Base-by-base conservation (phyloP, 179 eudicot species). In the Corrigiola litoralis region DNA sequence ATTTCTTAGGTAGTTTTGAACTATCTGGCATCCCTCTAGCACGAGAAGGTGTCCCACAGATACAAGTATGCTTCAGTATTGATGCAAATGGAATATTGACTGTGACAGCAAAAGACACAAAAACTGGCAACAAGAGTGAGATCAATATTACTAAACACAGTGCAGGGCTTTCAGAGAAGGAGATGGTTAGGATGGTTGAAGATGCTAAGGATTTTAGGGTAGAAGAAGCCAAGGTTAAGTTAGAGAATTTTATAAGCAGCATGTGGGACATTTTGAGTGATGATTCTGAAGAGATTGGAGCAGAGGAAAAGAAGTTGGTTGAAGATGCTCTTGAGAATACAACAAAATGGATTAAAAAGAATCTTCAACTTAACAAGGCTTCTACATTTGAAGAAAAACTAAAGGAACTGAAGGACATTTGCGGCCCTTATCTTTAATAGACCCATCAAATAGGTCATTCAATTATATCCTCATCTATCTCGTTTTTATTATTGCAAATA, bases 81-180 rank as follows among this genome's bases (percentile, higher is more conserved):
- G 76, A 76, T 48, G 69, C 61, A 17, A 54, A 76, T 11, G 80
- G 80, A 12, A 72, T 77, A 16, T 20, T 77, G 75, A 77, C 60
- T 7, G 78, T 73, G 33, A 64, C 69, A 16, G 74, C 75, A 1
- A 53, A 60, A 50, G 75, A 64, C 31, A 18, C 46, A 51, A 60
- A 57, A 20, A 65, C 78, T 9, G 78, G 68, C 4, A 53, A 48
- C 53, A 77, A 62, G n/a, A 69, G 47, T 25, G 44, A 69, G 13
- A 60, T 77, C 32, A 70, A 66, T 2, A 74, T 78, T 16, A 73
- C 63, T 20, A 67, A 66, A 21, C 53, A 65, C 16, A 56, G 73
- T 37, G 81, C 71, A 6, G 45, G 47, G 4, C 42, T 72, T 21
- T 58, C 67, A 17, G 49, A 37, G 9, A 28, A 0, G 6, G 71